A percentile compares a stretch with the other conserved stretches of the same genome.
These are phyloP conservation scores for Closterium sp. DNA, from an alignment of 139 green algal species.

Conservation along the genomic window DNA sequence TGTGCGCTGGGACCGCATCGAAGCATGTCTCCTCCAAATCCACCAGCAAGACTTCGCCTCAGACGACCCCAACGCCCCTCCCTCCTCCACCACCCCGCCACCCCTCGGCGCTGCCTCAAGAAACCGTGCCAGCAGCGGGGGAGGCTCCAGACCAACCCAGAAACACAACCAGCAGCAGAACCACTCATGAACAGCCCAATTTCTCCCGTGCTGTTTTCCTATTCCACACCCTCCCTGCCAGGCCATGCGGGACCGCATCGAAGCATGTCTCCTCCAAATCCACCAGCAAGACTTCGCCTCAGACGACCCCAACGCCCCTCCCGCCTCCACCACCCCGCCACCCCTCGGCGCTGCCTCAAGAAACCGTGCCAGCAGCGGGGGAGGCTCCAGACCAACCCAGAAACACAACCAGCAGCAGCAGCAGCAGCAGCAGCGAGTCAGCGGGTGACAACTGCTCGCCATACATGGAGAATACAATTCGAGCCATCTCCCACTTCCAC, in stretches of 20 bases:
- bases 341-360: neutral
- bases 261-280: conserved; percentile 44
- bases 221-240: neutral
- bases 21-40: neutral
- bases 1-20: neutral
- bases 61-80: neutral
- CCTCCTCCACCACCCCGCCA: neutral
- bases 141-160: neutral
- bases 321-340: neutral
- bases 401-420: neutral
- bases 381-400: neutral
- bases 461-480: conserved; percentile 68
- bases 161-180: neutral
- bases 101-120: neutral
- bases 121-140: neutral
- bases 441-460: conserved; percentile 62
- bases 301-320: conserved; percentile 3
- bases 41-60: neutral
- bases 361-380: neutral
- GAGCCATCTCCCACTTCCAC: conserved; percentile 68
- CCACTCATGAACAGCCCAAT: neutral
- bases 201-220: neutral
- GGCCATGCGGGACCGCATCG: conserved; percentile 47
- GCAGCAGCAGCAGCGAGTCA: neutral
- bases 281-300: conserved; percentile 40